Evolutionary conservation across 192 early-diverging fungal species (phyloP), one percentile per base, ranked within the genome.

Genomic region (Dissophora ornata): DNA sequence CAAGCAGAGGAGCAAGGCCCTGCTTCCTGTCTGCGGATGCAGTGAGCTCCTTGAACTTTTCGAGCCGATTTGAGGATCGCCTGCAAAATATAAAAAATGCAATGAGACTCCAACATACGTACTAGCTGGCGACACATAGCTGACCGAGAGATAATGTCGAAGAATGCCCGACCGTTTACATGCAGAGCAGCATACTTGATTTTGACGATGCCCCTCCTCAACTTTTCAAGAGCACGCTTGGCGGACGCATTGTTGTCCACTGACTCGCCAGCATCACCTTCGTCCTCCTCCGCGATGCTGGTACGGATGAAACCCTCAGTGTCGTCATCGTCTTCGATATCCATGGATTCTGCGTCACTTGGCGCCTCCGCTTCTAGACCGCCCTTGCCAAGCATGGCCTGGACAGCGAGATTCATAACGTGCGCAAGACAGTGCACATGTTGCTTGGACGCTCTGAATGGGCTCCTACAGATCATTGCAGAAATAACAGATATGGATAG

Each of bases 171-270:
- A n/a, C n/a, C n/a, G n/a, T n/a, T n/a, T n/a, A n/a, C n/a, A n/a
- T n/a, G n/a, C n/a, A n/a, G n/a, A n/a, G n/a, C n/a, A n/a, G 36
- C 36, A 47, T 67, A 67, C 54, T 54, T 67, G 22, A 67, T 67
- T 67, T 67, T 67, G 65, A 67, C 65, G 57, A 67, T 47, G 22
- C 65, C 45, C 10, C 29, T 67, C 33, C 65, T 67, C 33, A 67
- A 38, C 65, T 56, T 57, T 47, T 40, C 19, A 48, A 67, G 54
- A 32, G 55, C 65, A 57, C 13, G 44, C 47, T 50, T 49, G 2
- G 46, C 49, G 13, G 21, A 34, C 56, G 29, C 32, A 30, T 34
- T 32, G 32, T 32, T 48, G 32, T 61, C 32, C 32, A 48, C 18
- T 8, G 6, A 3, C 34, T 19, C 56, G 15, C 15, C 28, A 33